Evolutionary conservation across 1,284 basidiomycete genomes (phyloP), one percentile per base, ranked within the genome.

Genomic region (Apiotrichum montevideense): DNA sequence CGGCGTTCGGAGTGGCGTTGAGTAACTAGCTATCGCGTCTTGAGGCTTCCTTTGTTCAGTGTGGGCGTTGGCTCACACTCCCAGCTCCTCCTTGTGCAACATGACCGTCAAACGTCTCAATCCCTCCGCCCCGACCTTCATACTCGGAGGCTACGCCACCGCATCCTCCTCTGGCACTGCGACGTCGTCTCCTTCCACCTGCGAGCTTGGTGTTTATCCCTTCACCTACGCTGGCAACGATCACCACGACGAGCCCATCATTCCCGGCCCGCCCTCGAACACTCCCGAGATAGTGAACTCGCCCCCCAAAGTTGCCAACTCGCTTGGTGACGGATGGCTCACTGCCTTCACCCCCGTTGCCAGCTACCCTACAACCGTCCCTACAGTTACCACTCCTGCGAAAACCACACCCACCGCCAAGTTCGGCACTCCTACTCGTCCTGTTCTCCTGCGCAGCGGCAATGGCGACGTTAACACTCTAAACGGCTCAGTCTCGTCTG

Each of bases 31-130:
- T 21, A 21, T 21, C 21, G 21, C 21, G 21, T 21, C 21, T 21
- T 21, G 21, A 21, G 21, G 21, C 21, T 21, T 21, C 2, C 21
- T 21, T 21, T 21, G 21, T 21, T 21, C 21, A 21, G 21, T 21
- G 21, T 21, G 21, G 21, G 21, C 21, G 21, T 21, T 21, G 21
- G 21, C 21, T 21, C 21, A 21, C 37, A 39, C 13, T 13, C 37
- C 37, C 37, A 39, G 37, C 8, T 39, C 8, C 37, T 39, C 37
- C 13, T 13, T 8, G 13, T 39, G 13, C 43, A 21, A 8, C 14
- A 42, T 42, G 35, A n/a, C 14, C 43, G 39, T 44, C 32, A 42
- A 45, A 14, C 35, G 48, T 7, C 49, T 56, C 56, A 60, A 56
- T 48, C 54, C 54, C 10, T 37, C 48, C 13, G 51, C 58, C 35